These are phyloP conservation scores for Lichina pygmaea DNA, from an alignment of 495 filamentous ascomycete genomes.

Conservation along the genomic window DNA sequence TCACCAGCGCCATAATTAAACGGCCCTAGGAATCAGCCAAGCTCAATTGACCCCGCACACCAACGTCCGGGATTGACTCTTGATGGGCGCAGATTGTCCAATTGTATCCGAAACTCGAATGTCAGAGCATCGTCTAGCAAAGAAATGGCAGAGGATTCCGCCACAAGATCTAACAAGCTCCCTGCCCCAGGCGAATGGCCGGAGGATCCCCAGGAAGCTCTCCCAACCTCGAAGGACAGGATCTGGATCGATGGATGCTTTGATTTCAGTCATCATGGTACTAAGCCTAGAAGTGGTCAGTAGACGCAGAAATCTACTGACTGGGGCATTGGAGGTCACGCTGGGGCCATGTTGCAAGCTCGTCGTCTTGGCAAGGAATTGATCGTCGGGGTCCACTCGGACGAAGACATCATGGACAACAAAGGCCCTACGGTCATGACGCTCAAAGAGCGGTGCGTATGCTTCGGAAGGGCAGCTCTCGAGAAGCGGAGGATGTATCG, in stretches of 20 bases:
- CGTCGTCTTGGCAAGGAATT: slow-evolving; percentile 66
- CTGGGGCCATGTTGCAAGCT: slow-evolving; percentile 87
- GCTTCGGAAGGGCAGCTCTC: neutral
- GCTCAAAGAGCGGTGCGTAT: slow-evolving; percentile 47
- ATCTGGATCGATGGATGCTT: slow-evolving; percentile 98
- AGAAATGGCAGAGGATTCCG: neutral
- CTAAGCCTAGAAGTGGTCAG: neutral
- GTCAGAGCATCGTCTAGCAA: no score
- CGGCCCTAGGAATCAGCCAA: no score
- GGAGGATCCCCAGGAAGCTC: slow-evolving; percentile 35
- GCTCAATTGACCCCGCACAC: no score
- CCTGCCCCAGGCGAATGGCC: slow-evolving; percentile 32
- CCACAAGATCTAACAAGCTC: slow-evolving; percentile 2
- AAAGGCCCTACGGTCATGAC: slow-evolving; percentile 98
- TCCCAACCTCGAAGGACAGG: slow-evolving; percentile 34
- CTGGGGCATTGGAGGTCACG: slow-evolving; percentile 38
- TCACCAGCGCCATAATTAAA: no score
- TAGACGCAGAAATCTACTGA: neutral
- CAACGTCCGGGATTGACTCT: no score
- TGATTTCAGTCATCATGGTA: slow-evolving; percentile 94
- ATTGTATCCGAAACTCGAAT: no score
- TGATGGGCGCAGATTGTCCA: no score
- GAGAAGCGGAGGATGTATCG: neutral
- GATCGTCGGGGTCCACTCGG: slow-evolving; percentile 76
- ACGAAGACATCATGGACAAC: slow-evolving; percentile 81